A percentile compares a stretch with the other conserved stretches of the same genome.
These are phyloP conservation scores for Pouteria glomerata DNA, from an alignment of 148 eudicot genomes.

Conservation along the genomic window DNA sequence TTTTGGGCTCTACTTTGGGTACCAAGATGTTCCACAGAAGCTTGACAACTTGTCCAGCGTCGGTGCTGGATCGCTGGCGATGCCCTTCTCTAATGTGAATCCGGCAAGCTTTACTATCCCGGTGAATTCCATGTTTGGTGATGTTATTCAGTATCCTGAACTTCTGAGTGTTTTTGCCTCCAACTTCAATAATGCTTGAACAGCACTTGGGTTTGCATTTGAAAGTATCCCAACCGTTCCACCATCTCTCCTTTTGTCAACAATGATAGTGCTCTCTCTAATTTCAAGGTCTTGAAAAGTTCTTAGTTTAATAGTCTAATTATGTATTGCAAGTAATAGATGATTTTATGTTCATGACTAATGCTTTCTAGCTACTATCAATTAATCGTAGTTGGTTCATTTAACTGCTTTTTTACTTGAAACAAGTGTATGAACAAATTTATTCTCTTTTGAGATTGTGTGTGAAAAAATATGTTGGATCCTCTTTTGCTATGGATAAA, in stretches of 20 bases:
- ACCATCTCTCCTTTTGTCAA: background rate
- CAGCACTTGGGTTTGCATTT: background rate
- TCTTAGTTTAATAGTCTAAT: no score
- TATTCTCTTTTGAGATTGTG: no score
- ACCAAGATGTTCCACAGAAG: background rate
- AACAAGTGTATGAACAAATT: no score
- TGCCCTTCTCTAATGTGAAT: background rate
- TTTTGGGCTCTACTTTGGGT: conserved; percentile 10
- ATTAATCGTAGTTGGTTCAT: no score
- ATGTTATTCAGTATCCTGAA: conserved; percentile 35
- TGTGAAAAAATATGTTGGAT: no score
- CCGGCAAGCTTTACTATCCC: conserved; percentile 10
- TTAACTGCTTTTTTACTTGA: no score
- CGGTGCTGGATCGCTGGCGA: background rate
- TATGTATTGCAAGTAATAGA: no score
- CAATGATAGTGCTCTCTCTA: background rate
- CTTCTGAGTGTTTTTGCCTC: conserved; percentile 26
- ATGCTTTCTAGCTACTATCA: no score
- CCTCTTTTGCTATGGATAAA: no score
- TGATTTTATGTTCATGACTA: background rate
- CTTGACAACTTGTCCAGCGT: background rate
- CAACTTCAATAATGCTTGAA: conserved; percentile 26
- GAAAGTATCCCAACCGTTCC: background rate
- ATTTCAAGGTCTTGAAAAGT: no score
- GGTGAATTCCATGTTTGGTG: conserved; percentile 16